Evolutionary conservation across 78 protist genomes (phyloP).

Genomic region (Goniomonas avonlea): DNA sequence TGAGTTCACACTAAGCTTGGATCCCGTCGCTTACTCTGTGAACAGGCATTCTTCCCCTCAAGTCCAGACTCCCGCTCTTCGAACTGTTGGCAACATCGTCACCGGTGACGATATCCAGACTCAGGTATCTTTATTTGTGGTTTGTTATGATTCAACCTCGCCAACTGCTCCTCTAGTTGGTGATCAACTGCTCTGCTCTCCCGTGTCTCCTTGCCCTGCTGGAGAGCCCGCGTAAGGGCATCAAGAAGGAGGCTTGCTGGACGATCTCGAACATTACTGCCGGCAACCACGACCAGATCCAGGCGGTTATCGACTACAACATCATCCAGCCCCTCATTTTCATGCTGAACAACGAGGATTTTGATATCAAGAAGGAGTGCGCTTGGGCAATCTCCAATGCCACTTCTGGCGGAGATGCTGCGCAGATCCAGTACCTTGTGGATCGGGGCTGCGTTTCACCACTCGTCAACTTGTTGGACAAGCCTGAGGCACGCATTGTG

Average conservation of each 20-base stretch:
- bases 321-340: slow-evolving; percentile 66
- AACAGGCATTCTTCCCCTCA: slow-evolving; percentile 20
- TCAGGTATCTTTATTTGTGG: slow-evolving; percentile 39
- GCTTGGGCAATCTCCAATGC: slow-evolving; percentile 96
- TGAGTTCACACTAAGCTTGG: slow-evolving; percentile 7
- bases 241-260: slow-evolving; percentile 96
- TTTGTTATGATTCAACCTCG: not conserved
- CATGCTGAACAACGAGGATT: slow-evolving; percentile 49
- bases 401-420: slow-evolving; percentile 72
- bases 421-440: slow-evolving; percentile 66
- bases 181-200: slow-evolving; percentile 62
- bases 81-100: slow-evolving; percentile 94
- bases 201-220: slow-evolving; percentile 39
- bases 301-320: slow-evolving; percentile 74
- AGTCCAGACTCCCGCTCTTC: slow-evolving; percentile 89
- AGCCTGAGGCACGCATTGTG: slow-evolving; percentile 66
- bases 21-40: not conserved
- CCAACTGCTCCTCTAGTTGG: not conserved
- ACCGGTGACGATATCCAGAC: slow-evolving; percentile 94
- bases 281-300: slow-evolving; percentile 82
- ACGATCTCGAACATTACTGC: slow-evolving; percentile 95
- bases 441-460: slow-evolving; percentile 52
- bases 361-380: slow-evolving; percentile 88
- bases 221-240: slow-evolving; percentile 31
- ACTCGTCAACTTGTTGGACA: slow-evolving; percentile 66